Base-by-base conservation (phyloP, 1,284 basidiomycete genomes). In the Coniferiporia sulphurascens region DNA sequence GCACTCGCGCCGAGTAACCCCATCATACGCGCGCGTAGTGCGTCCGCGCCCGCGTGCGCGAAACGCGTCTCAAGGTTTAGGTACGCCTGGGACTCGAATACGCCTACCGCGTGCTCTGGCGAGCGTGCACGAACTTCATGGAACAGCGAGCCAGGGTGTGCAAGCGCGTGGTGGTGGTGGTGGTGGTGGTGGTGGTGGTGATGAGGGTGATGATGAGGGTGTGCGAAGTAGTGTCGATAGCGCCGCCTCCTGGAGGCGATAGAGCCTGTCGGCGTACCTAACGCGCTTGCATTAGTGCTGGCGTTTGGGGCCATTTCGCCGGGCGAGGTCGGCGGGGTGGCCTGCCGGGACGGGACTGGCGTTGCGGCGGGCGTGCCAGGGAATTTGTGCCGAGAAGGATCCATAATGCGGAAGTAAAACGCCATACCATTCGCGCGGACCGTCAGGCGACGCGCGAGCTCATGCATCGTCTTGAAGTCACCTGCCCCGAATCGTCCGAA, bases 11-110 rank as follows among this genome's bases (percentile, higher is more conserved):
- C 73, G 44, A 94, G 69, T 1, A 91, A 72, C 19, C 72, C 72
- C 5, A 82, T 78, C 46, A 80, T 77, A 58, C 77, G 76, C 48
- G 77, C 74, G 1, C 82, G 78, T 38, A 84, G 75, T 35, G 76
- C 72, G 19, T 80, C 78, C 5, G 78, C 75, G 65, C 82, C 74
- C 0, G 79, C 80, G 56, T 85, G 80, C 15, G 74, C 70, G 36
- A 84, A 71, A 46, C 78, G 75, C 9, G 73, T 79, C 68, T 94
- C 91, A 4, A 93, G 74, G 63, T 92, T 84, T 66, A 92, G 78
- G 68, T 93, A 93, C 36, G 84, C 74, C 67, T 89, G 85, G 9
- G 82, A 84, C 71, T 94, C 91, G 65, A 93, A 93, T 9, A 91
- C 84, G 0, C 89, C 92, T 0, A 93, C 92, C 0, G 83, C 84